Base-by-base conservation (phyloP, 768 basidiomycete species). In the Amylocystis lapponica region DNA sequence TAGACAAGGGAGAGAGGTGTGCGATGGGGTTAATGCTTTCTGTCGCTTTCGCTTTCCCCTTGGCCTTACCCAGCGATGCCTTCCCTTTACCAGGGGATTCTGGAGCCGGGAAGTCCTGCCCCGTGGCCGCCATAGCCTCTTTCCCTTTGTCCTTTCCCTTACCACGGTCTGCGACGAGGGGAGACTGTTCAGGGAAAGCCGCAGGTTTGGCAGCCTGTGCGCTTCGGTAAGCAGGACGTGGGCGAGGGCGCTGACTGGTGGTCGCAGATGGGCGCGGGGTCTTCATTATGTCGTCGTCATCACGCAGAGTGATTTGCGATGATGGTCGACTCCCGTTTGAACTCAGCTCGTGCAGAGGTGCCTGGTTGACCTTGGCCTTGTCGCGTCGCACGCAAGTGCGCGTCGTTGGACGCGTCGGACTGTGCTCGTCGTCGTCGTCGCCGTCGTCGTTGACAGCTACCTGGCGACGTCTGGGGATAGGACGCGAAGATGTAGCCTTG, bases 271-370 rank as follows among this genome's bases (percentile, higher is more conserved):
- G 45, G 5, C 49, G 44, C 0, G 53, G 53, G 0, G 53, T 54
- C 30, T 40, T 36, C 20, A 48, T 46, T 11, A 27, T 19, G 2
- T 43, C 35, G 14, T 40, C 43, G n/a, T 12, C 17, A 5, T 39
- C 36, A 37, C 6, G 29, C 13, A 2, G 36, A 5, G 27, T 30
- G n/a, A 23, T 7, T 37, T 39, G 12, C 16, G 30, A 20, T 34
- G 31, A 17, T 25, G 36, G 10, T 8, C 38, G 41, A 14, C 19
- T 42, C 11, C 45, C 42, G 19, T 52, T 46, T 3, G 45, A 38
- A 12, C 41, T 46, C 9, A 45, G 51, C 32, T 49, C 51, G 7
- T 43, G 40, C 11, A 52, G 36, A 4, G 48, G 42, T 0, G 25
- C 27, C 12, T 42, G 19, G 20, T 12, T 27, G 11, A 16, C 27